Evolutionary conservation across 306 rosid species (phyloP), one percentile per base, ranked within the genome.

Genomic region (Fragaria vesca): DNA sequence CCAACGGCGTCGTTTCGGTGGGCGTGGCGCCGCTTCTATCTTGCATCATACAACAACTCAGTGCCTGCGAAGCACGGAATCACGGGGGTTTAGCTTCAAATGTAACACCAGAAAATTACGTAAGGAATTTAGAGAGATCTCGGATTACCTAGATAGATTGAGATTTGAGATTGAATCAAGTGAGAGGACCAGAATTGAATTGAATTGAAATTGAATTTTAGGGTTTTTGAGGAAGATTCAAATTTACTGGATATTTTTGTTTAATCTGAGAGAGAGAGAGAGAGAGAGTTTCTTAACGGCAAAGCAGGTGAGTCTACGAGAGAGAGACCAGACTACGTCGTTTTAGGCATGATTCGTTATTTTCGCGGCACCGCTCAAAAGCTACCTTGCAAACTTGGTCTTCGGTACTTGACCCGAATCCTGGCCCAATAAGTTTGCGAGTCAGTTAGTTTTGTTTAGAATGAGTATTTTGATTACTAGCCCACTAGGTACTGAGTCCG

Each of bases 1-100:
- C 12, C 52, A 88, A 80, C 71, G 91, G 89, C 34, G 85, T 50
- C 43, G 78, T 71, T 71, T 83, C 88, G 46, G 76, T 85, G 42
- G 68, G 73, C 20, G 54, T 43, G 48, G 72, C 1, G 43, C 8
- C 4, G 40, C 62, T 81, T 42, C 55, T 71, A 13, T 72, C 69
- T 67, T 77, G 81, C 86, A 34, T 78, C 72, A 79, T 75, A 78
- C 66, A 79, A 78, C 66, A 79, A 38, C 57, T 46, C 45, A 60
- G 21, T 57, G 72, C 79, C 81, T 81, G 82, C 58, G 26, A 63
- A 74, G 38, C 43, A 24, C 43, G 55, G 0, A 32, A 34, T 11
- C 17, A 26, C 21, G 30, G 62, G 21, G 46, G 15, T 3, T 3
- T 46, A 28, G 74, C 7, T 40, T 60, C 36, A 20, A 73, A 40